Evolutionary conservation across 116 monocot genomes (phyloP).

Genomic region (Dioscorea cayenensis): DNA sequence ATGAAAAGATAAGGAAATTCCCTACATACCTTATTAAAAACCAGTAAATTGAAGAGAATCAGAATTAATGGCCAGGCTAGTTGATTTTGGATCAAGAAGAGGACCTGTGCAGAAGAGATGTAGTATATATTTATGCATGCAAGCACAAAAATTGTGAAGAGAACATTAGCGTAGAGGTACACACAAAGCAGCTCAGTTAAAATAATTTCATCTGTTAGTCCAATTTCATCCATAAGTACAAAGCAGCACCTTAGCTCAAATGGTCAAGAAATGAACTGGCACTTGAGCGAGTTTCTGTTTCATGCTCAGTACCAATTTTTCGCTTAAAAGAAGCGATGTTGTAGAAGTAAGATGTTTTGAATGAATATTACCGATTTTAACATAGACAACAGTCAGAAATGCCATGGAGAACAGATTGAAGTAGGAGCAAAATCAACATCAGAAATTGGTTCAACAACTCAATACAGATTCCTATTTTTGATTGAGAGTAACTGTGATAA

Average conservation of each 20-base stretch:
- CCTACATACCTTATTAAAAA: slow-evolving; percentile 35
- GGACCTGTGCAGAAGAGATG: slow-evolving; percentile 21
- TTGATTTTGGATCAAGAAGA: slow-evolving; percentile 41
- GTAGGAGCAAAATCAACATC: too few species aligned
- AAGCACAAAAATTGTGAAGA: background rate
- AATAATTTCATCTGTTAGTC: background rate
- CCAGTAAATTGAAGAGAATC: slow-evolving; percentile 36
- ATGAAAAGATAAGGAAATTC: background rate
- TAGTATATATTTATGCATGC: background rate
- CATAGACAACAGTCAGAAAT: too few species aligned
- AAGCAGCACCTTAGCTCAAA: background rate
- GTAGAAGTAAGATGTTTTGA: too few species aligned
- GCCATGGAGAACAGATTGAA: too few species aligned
- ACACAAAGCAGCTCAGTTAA: background rate
- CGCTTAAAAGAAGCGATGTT: too few species aligned
- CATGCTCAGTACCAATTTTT: too few species aligned
- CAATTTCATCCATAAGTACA: background rate
- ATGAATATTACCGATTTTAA: too few species aligned
- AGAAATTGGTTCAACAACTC: too few species aligned
- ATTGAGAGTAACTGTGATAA: too few species aligned
- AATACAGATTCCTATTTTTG: too few species aligned
- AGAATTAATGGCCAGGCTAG: slow-evolving; percentile 25
- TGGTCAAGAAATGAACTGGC: too few species aligned
- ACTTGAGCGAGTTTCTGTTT: too few species aligned
- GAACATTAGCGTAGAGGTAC: background rate